phyloP scores from a whole-genome alignment of 2,329 filamentous ascomycete species.

The Chaetomiaceae sp. region DNA sequence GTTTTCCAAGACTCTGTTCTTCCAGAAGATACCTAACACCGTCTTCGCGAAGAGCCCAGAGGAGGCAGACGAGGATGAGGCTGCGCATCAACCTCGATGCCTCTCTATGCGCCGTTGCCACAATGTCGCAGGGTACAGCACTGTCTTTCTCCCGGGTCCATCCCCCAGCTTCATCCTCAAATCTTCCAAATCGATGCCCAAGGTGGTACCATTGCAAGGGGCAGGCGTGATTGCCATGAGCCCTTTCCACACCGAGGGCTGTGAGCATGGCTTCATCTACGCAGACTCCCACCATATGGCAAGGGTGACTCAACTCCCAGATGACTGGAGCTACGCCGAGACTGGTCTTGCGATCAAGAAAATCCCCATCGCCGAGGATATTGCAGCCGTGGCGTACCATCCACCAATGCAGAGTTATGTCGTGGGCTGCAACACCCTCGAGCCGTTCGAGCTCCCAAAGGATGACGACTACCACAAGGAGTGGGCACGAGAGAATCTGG shows the following conservation, averaged over 20 bases:
- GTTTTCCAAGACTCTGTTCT: constrained; percentile 59
- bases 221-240: constrained; percentile 66
- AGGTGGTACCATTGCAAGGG: constrained; percentile 68
- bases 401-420: constrained; percentile 69
- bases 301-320: constrained; percentile 67
- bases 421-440: constrained; percentile 61
- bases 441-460: constrained; percentile 76
- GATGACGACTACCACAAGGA: constrained; percentile 81
- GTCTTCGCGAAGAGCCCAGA: constrained; percentile 56
- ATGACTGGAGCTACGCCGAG: constrained; percentile 62
- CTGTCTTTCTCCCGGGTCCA: constrained; percentile 75
- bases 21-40: constrained; percentile 69
- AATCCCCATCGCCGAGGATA: constrained; percentile 63
- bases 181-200: constrained; percentile 70
- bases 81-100: constrained; percentile 41
- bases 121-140: constrained; percentile 71
- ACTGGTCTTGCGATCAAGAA: constrained; percentile 72
- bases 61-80: constrained; percentile 46
- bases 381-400: constrained; percentile 73
- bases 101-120: constrained; percentile 53
- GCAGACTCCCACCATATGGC: constrained; percentile 68
- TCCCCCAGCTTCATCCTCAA: constrained; percentile 81
- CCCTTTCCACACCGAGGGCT: constrained; percentile 70
- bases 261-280: constrained; percentile 79
- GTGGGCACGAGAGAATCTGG: constrained; percentile 67